phyloP scores from a whole-genome alignment of 2,329 filamentous ascomycete species.

The Clonostachys sp. region DNA sequence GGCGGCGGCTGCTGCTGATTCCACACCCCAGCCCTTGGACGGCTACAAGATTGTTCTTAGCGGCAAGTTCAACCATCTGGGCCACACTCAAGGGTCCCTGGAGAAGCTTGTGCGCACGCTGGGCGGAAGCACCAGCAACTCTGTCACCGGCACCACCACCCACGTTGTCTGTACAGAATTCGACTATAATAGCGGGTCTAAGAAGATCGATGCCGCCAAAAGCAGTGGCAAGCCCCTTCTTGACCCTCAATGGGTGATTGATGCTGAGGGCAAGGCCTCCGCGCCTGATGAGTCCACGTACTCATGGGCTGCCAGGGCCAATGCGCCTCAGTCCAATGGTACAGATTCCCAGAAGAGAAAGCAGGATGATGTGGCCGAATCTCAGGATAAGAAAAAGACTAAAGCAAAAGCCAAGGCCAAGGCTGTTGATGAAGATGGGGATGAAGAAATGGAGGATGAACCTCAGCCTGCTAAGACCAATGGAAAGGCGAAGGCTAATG shows the following conservation, averaged over 20 bases:
- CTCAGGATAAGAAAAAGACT: conserved; percentile 14
- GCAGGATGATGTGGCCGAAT: conserved; percentile 4
- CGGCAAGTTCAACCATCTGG: conserved; percentile 52
- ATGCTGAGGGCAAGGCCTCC: not conserved
- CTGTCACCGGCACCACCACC: conserved; percentile 45
- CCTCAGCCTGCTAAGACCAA: not conserved
- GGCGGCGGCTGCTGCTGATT: conserved; percentile 1
- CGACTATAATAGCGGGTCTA: conserved; percentile 42
- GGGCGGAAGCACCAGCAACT: conserved; percentile 41
- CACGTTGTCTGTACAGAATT: conserved; percentile 52
- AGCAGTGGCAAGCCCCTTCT: conserved; percentile 49
- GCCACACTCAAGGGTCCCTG: conserved; percentile 44
- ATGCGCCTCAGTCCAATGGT: conserved; percentile 6
- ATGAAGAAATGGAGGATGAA: conserved; percentile 5
- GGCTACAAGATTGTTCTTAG: conserved; percentile 51
- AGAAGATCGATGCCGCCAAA: conserved; percentile 46
- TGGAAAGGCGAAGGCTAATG: not conserved
- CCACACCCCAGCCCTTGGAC: conserved; percentile 27
- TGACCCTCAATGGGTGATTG: conserved; percentile 53
- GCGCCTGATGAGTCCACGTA: not conserved
- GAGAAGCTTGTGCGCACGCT: conserved; percentile 39
- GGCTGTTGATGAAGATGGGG: conserved; percentile 11
- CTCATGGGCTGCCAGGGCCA: not conserved
- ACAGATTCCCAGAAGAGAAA: conserved; percentile 20
- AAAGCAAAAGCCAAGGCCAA: conserved; percentile 19